phyloP scores from a whole-genome alignment of 148 eudicot genomes.

The Rhododendron ferrugineum region DNA sequence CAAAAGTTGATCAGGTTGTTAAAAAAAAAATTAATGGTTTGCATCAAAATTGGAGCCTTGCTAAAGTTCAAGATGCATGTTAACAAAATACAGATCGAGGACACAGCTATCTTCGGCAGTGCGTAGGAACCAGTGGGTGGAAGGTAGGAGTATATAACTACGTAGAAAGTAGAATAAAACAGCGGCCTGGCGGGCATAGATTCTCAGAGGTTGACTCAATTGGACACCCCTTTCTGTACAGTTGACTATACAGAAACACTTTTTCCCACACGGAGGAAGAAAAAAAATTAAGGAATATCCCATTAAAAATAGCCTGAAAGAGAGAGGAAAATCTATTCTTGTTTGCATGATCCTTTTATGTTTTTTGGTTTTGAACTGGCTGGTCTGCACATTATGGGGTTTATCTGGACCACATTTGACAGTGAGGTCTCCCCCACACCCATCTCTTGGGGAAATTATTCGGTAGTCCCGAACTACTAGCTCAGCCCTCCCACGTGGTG shows the following conservation, averaged over 20 bases:
- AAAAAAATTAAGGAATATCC: too few species aligned
- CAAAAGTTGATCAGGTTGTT: too few species aligned
- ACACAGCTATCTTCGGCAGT: neutral
- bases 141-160: neutral
- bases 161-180: constrained; percentile 12
- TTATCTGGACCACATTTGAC: neutral
- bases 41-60: too few species aligned
- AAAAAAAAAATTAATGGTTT: too few species aligned
- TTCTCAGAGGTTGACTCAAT: constrained; percentile 23
- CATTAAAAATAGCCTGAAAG: neutral
- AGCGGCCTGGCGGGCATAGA: constrained; percentile 21
- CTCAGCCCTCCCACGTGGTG: neutral
- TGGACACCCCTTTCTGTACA: neutral
- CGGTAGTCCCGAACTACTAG: neutral
- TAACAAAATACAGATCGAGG: too few species aligned
- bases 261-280: neutral
- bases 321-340: neutral
- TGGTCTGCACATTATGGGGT: neutral
- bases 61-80: too few species aligned
- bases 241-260: neutral
- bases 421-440: neutral
- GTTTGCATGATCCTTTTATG: neutral
- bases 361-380: neutral
- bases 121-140: neutral
- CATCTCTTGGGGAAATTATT: neutral